Evolutionary conservation across 257 asterid species (phyloP).

Genomic region (Solanum ossicruentum): DNA sequence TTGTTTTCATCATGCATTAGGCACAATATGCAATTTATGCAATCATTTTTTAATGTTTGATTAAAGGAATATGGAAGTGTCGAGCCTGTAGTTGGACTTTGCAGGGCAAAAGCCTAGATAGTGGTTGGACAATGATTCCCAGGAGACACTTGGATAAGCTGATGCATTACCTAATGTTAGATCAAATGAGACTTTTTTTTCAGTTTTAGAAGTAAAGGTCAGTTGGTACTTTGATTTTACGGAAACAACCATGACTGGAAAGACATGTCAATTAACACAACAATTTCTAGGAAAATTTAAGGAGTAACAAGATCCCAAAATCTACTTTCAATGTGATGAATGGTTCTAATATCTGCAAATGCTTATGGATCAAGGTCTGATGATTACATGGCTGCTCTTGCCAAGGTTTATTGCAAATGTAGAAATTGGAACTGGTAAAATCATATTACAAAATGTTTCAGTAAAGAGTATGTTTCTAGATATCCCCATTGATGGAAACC

Average conservation of each 20-base stretch:
- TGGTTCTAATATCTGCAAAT: slow-evolving; percentile 10
- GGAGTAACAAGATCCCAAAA: not conserved
- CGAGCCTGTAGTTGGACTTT: slow-evolving; percentile 76
- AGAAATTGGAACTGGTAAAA: slow-evolving; percentile 35
- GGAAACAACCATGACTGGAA: slow-evolving; percentile 2
- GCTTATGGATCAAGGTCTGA: slow-evolving; percentile 76
- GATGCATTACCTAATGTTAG: slow-evolving; percentile 46
- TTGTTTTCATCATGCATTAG: not conserved
- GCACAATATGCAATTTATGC: slow-evolving; percentile 25
- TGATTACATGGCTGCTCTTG: slow-evolving; percentile 82
- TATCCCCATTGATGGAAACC: not conserved
- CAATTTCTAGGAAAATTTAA: not conserved
- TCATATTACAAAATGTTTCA: not conserved
- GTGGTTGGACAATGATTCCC: slow-evolving; percentile 45
- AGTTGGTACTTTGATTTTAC: slow-evolving; percentile 22
- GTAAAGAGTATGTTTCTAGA: not conserved
- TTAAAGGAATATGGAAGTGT: slow-evolving; percentile 95
- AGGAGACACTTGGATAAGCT: slow-evolving; percentile 46
- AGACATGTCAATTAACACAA: not conserved
- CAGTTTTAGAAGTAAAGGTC: slow-evolving; percentile 47
- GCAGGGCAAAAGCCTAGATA: slow-evolving; percentile 40
- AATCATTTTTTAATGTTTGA: slow-evolving; percentile 27
- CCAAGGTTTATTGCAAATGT: slow-evolving; percentile 76
- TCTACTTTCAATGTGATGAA: not conserved
- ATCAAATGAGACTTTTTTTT: slow-evolving; percentile 3